Evolutionary conservation across 208 protist genomes (phyloP).

Genomic region (Crithidia expoeki): DNA sequence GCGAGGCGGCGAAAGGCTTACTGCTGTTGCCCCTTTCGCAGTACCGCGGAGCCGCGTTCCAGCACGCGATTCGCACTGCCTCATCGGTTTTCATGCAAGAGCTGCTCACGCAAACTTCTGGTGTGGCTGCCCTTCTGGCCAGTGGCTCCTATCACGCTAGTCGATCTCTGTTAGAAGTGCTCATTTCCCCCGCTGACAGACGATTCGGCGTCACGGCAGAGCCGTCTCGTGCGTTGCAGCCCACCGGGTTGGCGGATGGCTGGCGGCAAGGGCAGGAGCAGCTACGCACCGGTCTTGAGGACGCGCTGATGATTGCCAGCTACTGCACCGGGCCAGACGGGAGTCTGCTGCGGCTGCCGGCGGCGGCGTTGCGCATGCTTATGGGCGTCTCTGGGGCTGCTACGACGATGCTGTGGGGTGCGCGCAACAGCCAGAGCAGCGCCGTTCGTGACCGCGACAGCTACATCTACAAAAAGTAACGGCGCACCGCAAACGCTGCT

Average conservation of each 20-base stretch:
- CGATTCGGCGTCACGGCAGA: slow-evolving; percentile 12
- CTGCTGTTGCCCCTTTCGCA: slow-evolving; percentile 55
- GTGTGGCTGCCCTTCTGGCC: slow-evolving; percentile 34
- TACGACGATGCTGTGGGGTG: slow-evolving; percentile 41
- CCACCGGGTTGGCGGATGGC: slow-evolving; percentile 27
- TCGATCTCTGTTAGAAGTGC: slow-evolving; percentile 32
- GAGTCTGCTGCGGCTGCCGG: slow-evolving; percentile 33
- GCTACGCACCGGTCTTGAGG: slow-evolving; percentile 31
- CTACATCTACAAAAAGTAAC: slow-evolving; percentile 39
- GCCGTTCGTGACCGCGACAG: slow-evolving; percentile 24
- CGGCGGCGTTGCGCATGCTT: slow-evolving; percentile 38
- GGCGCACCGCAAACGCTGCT: neutral
- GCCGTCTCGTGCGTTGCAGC: slow-evolving; percentile 32
- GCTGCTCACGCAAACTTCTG: slow-evolving; percentile 36
- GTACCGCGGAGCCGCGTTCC: slow-evolving; percentile 34
- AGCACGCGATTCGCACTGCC: slow-evolving; percentile 40
- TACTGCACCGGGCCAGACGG: slow-evolving; percentile 35
- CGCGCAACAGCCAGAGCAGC: slow-evolving; percentile 37
- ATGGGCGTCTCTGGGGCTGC: slow-evolving; percentile 45
- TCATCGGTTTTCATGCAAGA: slow-evolving; percentile 39
- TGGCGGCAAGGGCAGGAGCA: slow-evolving; percentile 36
- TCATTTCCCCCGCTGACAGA: slow-evolving; percentile 13
- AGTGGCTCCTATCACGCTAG: slow-evolving; percentile 39
- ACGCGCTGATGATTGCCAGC: slow-evolving; percentile 34
- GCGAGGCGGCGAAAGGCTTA: slow-evolving; percentile 44